Percentiles rank a stretch among this genome's conserved stretches.
These are phyloP conservation scores for Camellia oleifera DNA, from an alignment of 179 eudicot genomes.

Conservation along the genomic window DNA sequence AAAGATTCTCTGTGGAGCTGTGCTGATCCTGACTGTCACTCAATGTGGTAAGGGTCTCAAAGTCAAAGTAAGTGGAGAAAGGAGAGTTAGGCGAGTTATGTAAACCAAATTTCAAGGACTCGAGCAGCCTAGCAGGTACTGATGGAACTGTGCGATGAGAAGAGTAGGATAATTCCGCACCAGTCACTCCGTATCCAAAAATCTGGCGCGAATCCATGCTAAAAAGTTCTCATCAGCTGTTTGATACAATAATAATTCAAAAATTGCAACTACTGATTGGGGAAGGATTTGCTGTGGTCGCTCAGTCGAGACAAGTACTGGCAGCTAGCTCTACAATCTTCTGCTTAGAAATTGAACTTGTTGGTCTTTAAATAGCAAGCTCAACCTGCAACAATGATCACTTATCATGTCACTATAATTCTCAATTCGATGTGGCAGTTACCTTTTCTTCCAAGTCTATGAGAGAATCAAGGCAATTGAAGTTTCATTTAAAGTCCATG, in stretches of 20 bases:
- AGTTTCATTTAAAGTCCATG: not conserved
- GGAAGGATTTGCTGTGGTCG: not conserved
- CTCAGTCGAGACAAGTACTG: not conserved
- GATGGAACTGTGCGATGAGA: slow-evolving; percentile 38
- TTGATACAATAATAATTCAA: not conserved
- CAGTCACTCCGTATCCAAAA: slow-evolving; percentile 38
- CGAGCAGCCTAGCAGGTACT: slow-evolving; percentile 37
- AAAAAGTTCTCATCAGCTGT: slow-evolving; percentile 33
- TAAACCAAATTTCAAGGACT: slow-evolving; percentile 40
- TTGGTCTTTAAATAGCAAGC: not conserved
- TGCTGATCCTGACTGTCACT: slow-evolving; percentile 58
- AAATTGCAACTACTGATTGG: not conserved
- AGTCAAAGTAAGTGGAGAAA: slow-evolving; percentile 47
- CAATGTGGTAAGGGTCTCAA: slow-evolving; percentile 37
- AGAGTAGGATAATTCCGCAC: slow-evolving; percentile 42
- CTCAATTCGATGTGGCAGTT: not conserved
- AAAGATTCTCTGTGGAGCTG: slow-evolving; percentile 53
- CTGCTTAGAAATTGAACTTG: slow-evolving; percentile 1
- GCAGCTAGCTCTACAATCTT: slow-evolving; percentile 5
- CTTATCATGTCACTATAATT: not conserved
- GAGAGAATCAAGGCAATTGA: not conserved
- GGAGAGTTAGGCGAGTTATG: slow-evolving; percentile 36
- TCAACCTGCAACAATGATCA: slow-evolving; percentile 10
- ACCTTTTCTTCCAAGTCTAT: not conserved
- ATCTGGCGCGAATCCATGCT: slow-evolving; percentile 68